Evolutionary conservation across 1,284 basidiomycete species (phyloP).

Genomic region (Tausonia pullulans): DNA sequence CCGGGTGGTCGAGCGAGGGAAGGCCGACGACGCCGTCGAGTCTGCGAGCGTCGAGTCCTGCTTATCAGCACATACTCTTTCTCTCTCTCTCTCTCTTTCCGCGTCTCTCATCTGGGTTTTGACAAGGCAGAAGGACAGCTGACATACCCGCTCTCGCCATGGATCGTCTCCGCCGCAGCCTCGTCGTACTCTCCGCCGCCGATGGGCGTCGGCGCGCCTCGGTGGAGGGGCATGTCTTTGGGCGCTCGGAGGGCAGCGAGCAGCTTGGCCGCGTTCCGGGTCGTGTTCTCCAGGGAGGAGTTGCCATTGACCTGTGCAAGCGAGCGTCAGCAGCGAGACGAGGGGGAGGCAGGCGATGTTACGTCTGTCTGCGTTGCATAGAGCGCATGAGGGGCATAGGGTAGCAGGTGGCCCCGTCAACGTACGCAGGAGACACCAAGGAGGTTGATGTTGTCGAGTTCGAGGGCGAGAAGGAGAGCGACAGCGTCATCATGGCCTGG

Average conservation of each 20-base stretch:
- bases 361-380: too few species aligned
- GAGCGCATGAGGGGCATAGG: too few species aligned
- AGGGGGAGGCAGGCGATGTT: too few species aligned
- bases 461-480: conserved; percentile 60
- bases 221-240: conserved; percentile 47
- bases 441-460: conserved; percentile 50
- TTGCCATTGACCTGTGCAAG: conserved; percentile 60
- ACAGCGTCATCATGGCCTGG: conserved; percentile 70
- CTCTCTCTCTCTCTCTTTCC: neutral
- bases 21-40: conserved; percentile 68
- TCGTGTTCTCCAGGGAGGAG: conserved; percentile 49
- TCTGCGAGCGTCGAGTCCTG: neutral
- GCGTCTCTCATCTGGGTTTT: too few species aligned
- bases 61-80: neutral
- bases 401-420: too few species aligned
- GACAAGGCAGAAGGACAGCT: neutral
- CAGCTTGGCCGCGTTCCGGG: conserved; percentile 58
- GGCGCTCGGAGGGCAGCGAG: conserved; percentile 56
- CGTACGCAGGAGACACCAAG: conserved; percentile 66
- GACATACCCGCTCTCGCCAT: conserved; percentile 52
- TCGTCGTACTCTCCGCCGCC: conserved; percentile 26
- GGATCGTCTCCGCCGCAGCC: conserved; percentile 50
- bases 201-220: conserved; percentile 56
- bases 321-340: too few species aligned
- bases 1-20: conserved; percentile 37